Conservation (phyloP, 73 alveolate species). For the Paramecium octaurelia region DNA sequence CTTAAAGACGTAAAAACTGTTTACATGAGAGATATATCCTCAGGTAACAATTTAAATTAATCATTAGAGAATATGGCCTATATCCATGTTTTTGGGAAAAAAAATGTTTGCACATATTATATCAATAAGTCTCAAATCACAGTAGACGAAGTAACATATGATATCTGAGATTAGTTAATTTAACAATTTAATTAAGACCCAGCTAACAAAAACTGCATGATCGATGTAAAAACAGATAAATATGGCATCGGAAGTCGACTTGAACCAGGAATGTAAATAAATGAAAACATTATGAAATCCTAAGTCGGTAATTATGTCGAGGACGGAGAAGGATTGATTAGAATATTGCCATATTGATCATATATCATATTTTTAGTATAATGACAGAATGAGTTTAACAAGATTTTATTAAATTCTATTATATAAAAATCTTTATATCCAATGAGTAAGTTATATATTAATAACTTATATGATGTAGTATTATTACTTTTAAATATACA, state of each 20-base stretch:
- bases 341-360: background rate
- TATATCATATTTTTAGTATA: background rate
- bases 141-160: background rate
- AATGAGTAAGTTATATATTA: background rate
- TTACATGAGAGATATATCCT: background rate
- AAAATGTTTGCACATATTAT: background rate
- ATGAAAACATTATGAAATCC: background rate
- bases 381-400: background rate
- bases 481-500: no score
- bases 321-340: background rate
- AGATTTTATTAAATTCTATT: background rate
- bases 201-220: background rate
- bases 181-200: background rate
- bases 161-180: background rate
- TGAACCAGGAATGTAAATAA: background rate
- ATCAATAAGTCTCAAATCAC: background rate
- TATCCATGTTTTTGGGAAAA: background rate
- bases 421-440: background rate
- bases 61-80: background rate
- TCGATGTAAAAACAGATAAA: background rate
- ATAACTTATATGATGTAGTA: no score
- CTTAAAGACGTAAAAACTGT: background rate
- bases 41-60: background rate
- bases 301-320: background rate
- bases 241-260: background rate